These are phyloP conservation scores for Colletotrichum cordylinicola DNA, from an alignment of 2,329 filamentous ascomycete species.

Conservation along the genomic window DNA sequence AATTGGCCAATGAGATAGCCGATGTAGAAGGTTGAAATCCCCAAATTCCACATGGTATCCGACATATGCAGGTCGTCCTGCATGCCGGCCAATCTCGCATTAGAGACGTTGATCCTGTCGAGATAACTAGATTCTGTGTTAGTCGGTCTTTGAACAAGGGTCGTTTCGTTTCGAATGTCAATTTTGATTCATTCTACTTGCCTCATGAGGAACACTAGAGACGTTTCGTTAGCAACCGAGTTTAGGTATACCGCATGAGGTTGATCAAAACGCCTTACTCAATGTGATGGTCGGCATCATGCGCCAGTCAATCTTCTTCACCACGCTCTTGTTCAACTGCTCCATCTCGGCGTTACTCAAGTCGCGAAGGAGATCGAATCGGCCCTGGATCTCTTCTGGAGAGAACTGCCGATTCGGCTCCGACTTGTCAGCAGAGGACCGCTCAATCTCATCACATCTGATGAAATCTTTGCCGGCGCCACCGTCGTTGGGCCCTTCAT, in stretches of 20 bases:
- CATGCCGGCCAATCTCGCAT: conserved; percentile 40
- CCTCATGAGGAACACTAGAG: conserved; percentile 31
- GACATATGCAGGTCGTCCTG: conserved; percentile 37
- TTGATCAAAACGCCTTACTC: not conserved
- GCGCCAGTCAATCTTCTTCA: conserved; percentile 35
- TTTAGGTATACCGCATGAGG: too few relatives aligned
- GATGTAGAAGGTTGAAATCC: conserved; percentile 47
- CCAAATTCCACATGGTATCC: conserved; percentile 40
- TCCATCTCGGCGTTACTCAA: conserved; percentile 28
- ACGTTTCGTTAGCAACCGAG: fast-evolving
- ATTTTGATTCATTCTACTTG: not conserved
- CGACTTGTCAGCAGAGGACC: not conserved
- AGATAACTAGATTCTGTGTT: conserved; percentile 43
- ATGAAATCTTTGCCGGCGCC: not conserved
- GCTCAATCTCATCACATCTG: conserved; percentile 5
- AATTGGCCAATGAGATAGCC: conserved; percentile 49
- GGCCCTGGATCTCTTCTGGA: conserved; percentile 26
- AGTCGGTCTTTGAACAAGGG: not conserved
- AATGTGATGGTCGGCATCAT: conserved; percentile 33
- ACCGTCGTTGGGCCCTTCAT: not conserved
- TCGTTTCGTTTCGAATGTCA: fast-evolving
- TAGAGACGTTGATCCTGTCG: conserved; percentile 55
- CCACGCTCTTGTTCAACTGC: conserved; percentile 29
- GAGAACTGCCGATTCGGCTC: not conserved
- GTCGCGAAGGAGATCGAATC: conserved; percentile 27